phyloP scores from a whole-genome alignment of 176 grass and related monocot species.

The Aegilops speltoides region DNA sequence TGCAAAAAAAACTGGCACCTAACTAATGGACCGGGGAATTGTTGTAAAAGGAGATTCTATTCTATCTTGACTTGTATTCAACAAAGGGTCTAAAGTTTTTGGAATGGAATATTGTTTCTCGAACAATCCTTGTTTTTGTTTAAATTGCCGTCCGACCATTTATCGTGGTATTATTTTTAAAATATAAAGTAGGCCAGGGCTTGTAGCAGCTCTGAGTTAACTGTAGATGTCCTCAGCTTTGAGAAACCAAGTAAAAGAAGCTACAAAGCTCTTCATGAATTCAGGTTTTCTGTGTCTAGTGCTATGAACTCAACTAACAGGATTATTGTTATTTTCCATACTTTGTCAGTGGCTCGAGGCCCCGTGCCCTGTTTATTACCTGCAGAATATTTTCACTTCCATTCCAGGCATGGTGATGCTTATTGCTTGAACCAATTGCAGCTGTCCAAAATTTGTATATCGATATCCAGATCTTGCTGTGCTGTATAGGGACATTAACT shows the following conservation, averaged over 20 bases:
- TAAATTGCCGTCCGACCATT: not conserved
- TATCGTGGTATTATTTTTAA: not conserved
- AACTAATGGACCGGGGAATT: constrained; percentile 25
- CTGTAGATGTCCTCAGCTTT: not conserved
- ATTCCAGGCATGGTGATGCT: not conserved
- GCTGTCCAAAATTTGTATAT: too few species aligned
- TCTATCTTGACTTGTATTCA: constrained; percentile 4
- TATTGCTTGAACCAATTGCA: not conserved
- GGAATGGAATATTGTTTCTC: not conserved
- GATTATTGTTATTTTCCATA: not conserved
- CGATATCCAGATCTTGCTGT: not conserved
- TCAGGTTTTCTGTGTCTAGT: not conserved
- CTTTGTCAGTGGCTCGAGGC: not conserved
- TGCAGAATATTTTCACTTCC: not conserved
- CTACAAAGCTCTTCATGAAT: not conserved
- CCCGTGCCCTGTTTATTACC: not conserved
- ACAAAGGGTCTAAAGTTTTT: constrained; percentile 6
- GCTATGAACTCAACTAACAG: not conserved
- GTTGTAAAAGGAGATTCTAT: constrained; percentile 21
- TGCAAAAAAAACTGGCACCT: not conserved
- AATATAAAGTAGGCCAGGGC: not conserved
- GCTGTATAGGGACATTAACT: not conserved
- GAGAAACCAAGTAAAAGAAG: not conserved
- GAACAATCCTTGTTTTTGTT: not conserved
- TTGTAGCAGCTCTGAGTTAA: not conserved